Evolutionary conservation across 129 eudicot species (phyloP).

Genomic region (Flaveria brownii): DNA sequence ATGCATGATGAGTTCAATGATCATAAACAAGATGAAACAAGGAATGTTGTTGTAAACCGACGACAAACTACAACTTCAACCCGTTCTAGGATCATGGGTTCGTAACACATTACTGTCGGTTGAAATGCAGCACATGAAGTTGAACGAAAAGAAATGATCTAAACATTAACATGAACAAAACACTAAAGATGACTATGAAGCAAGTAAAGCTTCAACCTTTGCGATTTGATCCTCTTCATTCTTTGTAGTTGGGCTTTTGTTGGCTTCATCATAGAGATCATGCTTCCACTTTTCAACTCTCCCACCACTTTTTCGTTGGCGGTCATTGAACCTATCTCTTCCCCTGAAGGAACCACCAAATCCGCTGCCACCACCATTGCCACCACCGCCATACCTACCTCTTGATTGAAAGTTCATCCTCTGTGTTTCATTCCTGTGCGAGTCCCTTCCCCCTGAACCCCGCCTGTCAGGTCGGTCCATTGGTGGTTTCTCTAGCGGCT

Average conservation of each 20-base stretch:
- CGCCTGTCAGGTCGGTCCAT: constrained; percentile 44
- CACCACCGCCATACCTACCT: constrained; percentile 39
- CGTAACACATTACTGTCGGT: background rate
- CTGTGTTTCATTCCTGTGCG: constrained; percentile 34
- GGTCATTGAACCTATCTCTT: constrained; percentile 46
- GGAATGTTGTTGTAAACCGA: constrained; percentile 1
- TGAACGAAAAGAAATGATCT: constrained; percentile 20
- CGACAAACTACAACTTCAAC: background rate
- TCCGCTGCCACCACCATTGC: constrained; percentile 36
- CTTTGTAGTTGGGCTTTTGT: constrained; percentile 65
- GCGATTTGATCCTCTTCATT: constrained; percentile 91
- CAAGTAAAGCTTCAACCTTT: constrained; percentile 83
- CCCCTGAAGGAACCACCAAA: constrained; percentile 50
- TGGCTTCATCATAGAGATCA: constrained; percentile 82
- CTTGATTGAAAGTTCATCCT: constrained; percentile 52
- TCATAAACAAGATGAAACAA: constrained; percentile 4
- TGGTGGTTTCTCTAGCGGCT: constrained; percentile 30
- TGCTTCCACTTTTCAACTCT: constrained; percentile 94
- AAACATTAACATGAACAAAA: constrained; percentile 25
- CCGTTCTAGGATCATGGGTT: constrained; percentile 20
- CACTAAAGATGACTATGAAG: constrained; percentile 43
- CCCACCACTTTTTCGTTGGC: constrained; percentile 52
- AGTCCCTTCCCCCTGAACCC: constrained; percentile 40
- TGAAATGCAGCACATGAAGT: constrained; percentile 5
- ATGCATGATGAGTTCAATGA: background rate